Conservation (phyloP, 345 rosid species). For the Eucalyptus lansdowneana region DNA sequence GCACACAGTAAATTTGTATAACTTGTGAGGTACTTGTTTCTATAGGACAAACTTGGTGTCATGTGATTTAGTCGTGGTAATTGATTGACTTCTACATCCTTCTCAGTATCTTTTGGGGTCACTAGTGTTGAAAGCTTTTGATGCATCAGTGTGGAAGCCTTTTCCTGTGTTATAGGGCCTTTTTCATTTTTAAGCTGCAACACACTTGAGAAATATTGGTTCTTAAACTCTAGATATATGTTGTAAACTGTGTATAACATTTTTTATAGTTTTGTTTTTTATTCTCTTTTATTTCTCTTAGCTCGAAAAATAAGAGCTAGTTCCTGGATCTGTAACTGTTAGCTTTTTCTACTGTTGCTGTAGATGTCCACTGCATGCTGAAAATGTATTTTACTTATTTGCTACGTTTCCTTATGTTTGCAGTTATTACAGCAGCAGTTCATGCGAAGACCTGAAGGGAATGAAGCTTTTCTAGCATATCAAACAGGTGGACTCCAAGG, state of each 20-base stretch:
- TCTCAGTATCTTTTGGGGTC: neutral
- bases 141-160: neutral
- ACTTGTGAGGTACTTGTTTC: neutral
- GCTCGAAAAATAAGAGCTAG: neutral
- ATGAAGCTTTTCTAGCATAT: constrained; percentile 65
- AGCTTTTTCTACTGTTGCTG: neutral
- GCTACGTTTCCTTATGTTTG: neutral
- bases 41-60: neutral
- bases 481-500: constrained; percentile 72
- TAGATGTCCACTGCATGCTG: neutral
- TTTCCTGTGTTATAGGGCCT: neutral
- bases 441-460: constrained; percentile 59
- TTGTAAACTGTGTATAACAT: neutral
- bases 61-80: neutral
- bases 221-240: neutral
- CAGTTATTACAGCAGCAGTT: constrained; percentile 61
- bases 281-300: neutral
- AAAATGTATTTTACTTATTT: neutral
- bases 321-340: neutral
- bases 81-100: neutral
- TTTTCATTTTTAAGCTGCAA: neutral
- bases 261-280: neutral
- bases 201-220: neutral
- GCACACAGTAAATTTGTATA: neutral
- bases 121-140: neutral